Conservation (phyloP, 2,329 filamentous ascomycete species). For the Knufia fluminis region DNA sequence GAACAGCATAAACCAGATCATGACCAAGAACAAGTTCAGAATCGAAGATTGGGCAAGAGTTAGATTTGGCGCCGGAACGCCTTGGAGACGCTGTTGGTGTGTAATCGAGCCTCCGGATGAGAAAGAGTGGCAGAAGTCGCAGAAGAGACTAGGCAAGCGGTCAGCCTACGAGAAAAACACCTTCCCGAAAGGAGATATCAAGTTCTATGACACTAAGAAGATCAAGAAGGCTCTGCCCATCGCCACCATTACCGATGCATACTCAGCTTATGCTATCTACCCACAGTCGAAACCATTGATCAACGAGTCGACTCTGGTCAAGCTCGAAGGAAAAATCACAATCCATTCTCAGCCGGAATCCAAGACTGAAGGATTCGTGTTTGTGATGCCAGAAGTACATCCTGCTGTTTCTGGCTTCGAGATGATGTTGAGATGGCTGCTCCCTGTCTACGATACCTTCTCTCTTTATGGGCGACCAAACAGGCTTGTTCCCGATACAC, state of each 20-base stretch:
- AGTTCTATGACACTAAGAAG: slow-evolving; percentile 89
- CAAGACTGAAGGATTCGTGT: slow-evolving; percentile 84
- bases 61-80: slow-evolving; percentile 87
- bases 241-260: slow-evolving; percentile 82
- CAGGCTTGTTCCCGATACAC: slow-evolving; percentile 74
- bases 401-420: slow-evolving; percentile 91
- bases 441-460: slow-evolving; percentile 91
- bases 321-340: slow-evolving; percentile 83
- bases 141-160: slow-evolving; percentile 73
- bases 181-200: slow-evolving; percentile 75
- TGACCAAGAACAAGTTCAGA: slow-evolving; percentile 68
- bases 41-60: slow-evolving; percentile 92
- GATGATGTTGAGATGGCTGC: slow-evolving; percentile 85
- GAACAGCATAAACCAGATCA: slow-evolving; percentile 83
- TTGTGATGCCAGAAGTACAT: slow-evolving; percentile 91
- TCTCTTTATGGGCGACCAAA: slow-evolving; percentile 81
- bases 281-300: slow-evolving; percentile 89
- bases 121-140: slow-evolving; percentile 75
- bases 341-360: slow-evolving; percentile 72
- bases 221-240: slow-evolving; percentile 87
- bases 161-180: slow-evolving; percentile 72
- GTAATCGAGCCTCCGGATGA: slow-evolving; percentile 87
- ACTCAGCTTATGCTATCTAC: slow-evolving; percentile 89
- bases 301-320: slow-evolving; percentile 86
- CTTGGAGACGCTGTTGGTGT: slow-evolving; percentile 95